phyloP scores from a whole-genome alignment of 2,329 filamentous ascomycete species.

The Sporothrix euskadiensis region DNA sequence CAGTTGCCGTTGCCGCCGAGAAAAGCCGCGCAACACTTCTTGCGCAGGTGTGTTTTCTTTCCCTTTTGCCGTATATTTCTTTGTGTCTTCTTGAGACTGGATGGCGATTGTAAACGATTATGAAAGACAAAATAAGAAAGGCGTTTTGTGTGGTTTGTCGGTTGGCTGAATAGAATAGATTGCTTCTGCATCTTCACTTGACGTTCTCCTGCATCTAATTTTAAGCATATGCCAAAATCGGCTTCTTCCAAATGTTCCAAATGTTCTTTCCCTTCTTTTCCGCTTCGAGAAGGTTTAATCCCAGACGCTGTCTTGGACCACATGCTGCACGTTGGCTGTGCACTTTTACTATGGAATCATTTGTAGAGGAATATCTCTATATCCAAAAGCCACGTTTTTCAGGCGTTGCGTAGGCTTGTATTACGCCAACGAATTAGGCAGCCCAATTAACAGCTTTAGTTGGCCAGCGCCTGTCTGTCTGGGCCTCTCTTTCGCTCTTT shows the following conservation, averaged over 20 bases:
- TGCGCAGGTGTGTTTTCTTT: not conserved
- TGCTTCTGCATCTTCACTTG: too few relatives aligned
- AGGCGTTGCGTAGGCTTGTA: not conserved
- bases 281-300: slow-evolving; percentile 14
- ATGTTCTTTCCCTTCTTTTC: slow-evolving; percentile 16
- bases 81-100: not conserved
- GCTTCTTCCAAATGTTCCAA: slow-evolving; percentile 11
- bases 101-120: not conserved
- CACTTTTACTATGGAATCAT: slow-evolving; percentile 2
- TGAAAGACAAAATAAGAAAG: not conserved
- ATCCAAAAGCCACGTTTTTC: not conserved
- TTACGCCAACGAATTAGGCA: slow-evolving; percentile 7
- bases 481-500: not conserved
- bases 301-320: not conserved
- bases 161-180: too few relatives aligned
- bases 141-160: not conserved
- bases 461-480: not conserved
- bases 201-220: not conserved
- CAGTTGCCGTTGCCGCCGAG: not conserved
- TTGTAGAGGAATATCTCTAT: slow-evolving; percentile 12
- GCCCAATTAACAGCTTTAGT: not conserved
- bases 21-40: slow-evolving; percentile 22
- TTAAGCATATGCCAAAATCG: not conserved
- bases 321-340: not conserved
- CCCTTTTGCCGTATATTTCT: not conserved